Base-by-base conservation (phyloP, 2,329 filamentous ascomycete genomes). In the Pseudogymnoascus sp. region DNA sequence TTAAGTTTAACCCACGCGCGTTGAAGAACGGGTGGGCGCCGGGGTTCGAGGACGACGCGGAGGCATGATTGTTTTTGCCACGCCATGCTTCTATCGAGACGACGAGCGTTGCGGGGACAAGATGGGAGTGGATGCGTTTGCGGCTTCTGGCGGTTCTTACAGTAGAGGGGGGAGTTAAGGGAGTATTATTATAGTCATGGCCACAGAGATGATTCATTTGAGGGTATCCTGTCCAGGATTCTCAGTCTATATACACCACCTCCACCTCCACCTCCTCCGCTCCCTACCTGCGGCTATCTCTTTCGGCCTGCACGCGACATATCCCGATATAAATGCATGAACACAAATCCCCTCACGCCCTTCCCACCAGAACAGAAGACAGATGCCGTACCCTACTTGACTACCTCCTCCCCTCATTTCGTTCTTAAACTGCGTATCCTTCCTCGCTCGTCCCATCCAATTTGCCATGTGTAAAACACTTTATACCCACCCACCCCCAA, bases 391-490 rank as follows among this genome's bases (percentile, higher is more conserved):
- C 29, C 51, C n/a, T 57, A 57, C 51, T 57, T 34, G 16, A 36
- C 47, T 31, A 57, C n/a, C 51, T 31, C 39, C 40, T 21, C 16
- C 16, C 26, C n/a, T 57, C 51, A 14, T 34, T 34, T 18, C 29
- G 21, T 57, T 34, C 51, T 14, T 34, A 21, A 57, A 34, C 5
- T 36, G 51, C 51, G 16, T 57, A 57, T 57, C n/a, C 26, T 31
- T 18, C 26, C 23, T 57, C 4, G n/a, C 8, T 31, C 8, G 7
- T 57, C 45, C n/a, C 23, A 57, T 57, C 51, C 51, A 16, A 57
- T 34, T 36, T 57, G 51, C 51, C 51, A 57, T 57, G 29, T 57
- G 29, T 57, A 6, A 57, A 57, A 57, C 51, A 57, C 29, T 57
- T 57, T 57, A 57, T 57, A 36, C 29, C 51, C 51, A 18, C 51